Percentiles rank a stretch among this genome's conserved stretches.
These are phyloP conservation scores for Sclerotinia sclerotiorum DNA, from an alignment of 2,329 filamentous ascomycete species.

Conservation along the genomic window DNA sequence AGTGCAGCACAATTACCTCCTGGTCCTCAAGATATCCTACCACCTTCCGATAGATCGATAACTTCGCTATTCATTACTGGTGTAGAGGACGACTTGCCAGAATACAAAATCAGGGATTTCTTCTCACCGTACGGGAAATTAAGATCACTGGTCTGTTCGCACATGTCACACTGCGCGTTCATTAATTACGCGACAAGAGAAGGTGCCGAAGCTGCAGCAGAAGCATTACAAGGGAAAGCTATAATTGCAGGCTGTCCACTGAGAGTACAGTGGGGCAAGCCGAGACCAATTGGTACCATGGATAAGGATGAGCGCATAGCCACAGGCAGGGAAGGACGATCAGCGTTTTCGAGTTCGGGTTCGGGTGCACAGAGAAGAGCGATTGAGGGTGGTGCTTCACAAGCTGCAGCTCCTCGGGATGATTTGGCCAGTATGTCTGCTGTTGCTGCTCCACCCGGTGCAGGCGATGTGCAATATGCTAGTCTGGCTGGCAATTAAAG, in stretches of 20 bases:
- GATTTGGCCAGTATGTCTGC: slow-evolving; percentile 41
- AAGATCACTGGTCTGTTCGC: slow-evolving; percentile 89
- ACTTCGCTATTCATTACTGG: slow-evolving; percentile 94
- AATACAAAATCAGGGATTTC: slow-evolving; percentile 85
- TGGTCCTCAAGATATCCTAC: slow-evolving; percentile 79
- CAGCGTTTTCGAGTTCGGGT: slow-evolving; percentile 49
- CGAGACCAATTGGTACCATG: slow-evolving; percentile 88
- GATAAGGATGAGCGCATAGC: slow-evolving; percentile 79
- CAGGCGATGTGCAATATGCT: slow-evolving; percentile 76
- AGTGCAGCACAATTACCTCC: slow-evolving; percentile 73
- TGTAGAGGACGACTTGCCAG: slow-evolving; percentile 92
- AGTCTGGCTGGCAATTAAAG: slow-evolving; percentile 77
- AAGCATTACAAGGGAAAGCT: slow-evolving; percentile 80
- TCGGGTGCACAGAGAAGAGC: slow-evolving; percentile 41
- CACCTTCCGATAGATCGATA: slow-evolving; percentile 80
- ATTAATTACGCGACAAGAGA: slow-evolving; percentile 88
- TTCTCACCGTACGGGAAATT: slow-evolving; percentile 88
- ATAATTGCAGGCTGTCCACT: slow-evolving; percentile 90
- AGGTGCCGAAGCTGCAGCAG: slow-evolving; percentile 81
- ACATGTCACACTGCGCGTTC: slow-evolving; percentile 96
- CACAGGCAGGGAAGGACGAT: slow-evolving; percentile 76
- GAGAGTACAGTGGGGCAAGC: slow-evolving; percentile 87
- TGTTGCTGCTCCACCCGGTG: slow-evolving; percentile 77
- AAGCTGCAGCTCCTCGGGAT: slow-evolving; percentile 32
- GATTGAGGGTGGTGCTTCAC: slow-evolving; percentile 34